These are phyloP conservation scores for Chlorophyllum brunneum DNA, from an alignment of 768 basidiomycete species.

Conservation along the genomic window DNA sequence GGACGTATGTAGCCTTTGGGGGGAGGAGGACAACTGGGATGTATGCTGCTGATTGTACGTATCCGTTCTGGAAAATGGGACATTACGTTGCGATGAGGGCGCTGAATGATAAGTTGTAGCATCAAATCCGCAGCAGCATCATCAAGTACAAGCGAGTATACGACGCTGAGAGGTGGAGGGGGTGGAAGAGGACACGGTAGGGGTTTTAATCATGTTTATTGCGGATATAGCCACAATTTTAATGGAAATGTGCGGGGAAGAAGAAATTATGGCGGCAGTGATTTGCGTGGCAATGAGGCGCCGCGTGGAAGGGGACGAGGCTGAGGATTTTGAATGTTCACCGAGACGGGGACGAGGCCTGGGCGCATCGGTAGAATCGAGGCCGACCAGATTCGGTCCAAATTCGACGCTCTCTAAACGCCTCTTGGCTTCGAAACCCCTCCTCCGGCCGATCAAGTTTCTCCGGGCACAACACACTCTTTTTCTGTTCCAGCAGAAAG, in stretches of 20 bases:
- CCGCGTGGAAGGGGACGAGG: slow-evolving; percentile 21
- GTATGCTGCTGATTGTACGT: too few relatives aligned
- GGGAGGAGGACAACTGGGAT: too few relatives aligned
- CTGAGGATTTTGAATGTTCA: slow-evolving; percentile 14
- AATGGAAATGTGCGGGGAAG: slow-evolving; percentile 18
- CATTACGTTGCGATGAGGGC: too few relatives aligned
- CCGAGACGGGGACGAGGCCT: slow-evolving; percentile 22
- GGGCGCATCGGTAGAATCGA: slow-evolving; percentile 26
- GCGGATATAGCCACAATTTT: background rate
- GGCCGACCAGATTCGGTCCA: slow-evolving; percentile 12
- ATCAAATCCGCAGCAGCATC: too few relatives aligned
- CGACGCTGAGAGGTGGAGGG: too few relatives aligned
- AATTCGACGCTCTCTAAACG: slow-evolving; percentile 26
- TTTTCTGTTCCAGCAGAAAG: slow-evolving; percentile 52
- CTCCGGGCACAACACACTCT: slow-evolving; percentile 54
- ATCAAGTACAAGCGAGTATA: too few relatives aligned
- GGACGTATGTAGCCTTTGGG: too few relatives aligned
- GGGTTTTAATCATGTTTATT: background rate
- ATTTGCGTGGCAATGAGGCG: background rate
- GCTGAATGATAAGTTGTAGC: too few relatives aligned
- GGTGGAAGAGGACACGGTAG: slow-evolving; percentile 1
- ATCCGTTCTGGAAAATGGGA: too few relatives aligned
- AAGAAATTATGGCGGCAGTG: slow-evolving; percentile 3
- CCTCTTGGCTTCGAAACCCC: slow-evolving; percentile 54
- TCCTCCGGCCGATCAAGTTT: slow-evolving; percentile 65